Evolutionary conservation across 352 stramenopile genomes (phyloP), one percentile per base, ranked within the genome.

Genomic region (Nothophytophthora sp.): DNA sequence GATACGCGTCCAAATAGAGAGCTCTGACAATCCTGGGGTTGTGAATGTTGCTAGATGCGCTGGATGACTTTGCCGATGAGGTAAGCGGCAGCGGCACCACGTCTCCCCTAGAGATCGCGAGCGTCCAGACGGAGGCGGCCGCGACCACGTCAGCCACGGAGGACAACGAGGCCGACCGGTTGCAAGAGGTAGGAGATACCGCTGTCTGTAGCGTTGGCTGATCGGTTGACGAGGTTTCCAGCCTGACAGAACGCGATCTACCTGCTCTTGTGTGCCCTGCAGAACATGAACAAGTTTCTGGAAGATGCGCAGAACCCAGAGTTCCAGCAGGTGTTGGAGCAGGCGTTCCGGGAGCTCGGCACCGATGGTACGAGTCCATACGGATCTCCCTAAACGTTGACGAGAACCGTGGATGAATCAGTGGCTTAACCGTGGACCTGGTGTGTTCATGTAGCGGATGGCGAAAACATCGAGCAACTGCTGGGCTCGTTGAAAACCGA

Each of bases 271-370:
- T 40, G 2, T 13, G 33, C 13, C n/a, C n/a, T n/a, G 16, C 33
- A 95, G 83, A 92, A 85, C 54, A 90, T 94, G 78, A 64, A 61
- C 60, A 90, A 92, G 62, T 92, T 94, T 49, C 67, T 94, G 10
- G 84, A 92, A 44, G 80, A 94, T 51, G 78, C 84, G 39, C 78
- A 94, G 63, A 91, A 92, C 58, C 81, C 86, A 10, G 82, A 92
- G 68, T 92, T 95, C 51, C 85, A 95, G 66, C 65, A 88, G 39
- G 82, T 92, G 58, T 58, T 95, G 29, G 82, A 95, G 69, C 85
- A 93, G 55, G 85, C 85, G 1, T 95, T 93, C 44, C 82, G 81
- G n/a, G 85, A 95, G 38, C 46, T 95, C n/a, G 76, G 74, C 46
- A 78, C 74, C 2, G 71, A 81, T 15, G 76, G 81, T 89, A 66